Evolutionary conservation across 306 rosid species (phyloP), one percentile per base, ranked within the genome.

Genomic region (Cucumis melo): DNA sequence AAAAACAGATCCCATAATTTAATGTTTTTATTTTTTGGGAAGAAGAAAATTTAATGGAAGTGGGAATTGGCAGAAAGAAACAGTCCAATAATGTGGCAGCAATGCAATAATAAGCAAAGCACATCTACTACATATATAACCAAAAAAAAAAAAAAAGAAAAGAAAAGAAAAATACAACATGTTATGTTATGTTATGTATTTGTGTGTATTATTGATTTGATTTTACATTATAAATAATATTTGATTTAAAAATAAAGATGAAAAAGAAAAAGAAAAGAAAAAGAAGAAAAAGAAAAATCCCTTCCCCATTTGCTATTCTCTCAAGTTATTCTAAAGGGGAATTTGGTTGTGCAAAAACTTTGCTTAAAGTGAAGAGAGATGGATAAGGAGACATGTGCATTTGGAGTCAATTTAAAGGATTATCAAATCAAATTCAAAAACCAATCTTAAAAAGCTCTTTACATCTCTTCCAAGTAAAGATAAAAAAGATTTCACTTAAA

Each of bases 351-450:
- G 55, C n/a, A 68, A 66, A 63, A 44, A 44, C 75, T 44, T 68
- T 68, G 75, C 75, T 68, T 71, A 71, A 71, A 71, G 59, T 15
- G 42, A 24, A 32, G 67, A 21, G 55, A 48, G 38, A 68, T 68
- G 74, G 56, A 68, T 42, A 68, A 68, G 57, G 19, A 68, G 39
- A 71, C 59, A 71, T 71, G 76, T 71, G 76, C 24, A 38, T 0
- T 6, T 70, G 23, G 75, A 48, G 42, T 71, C 76, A 44, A 68
- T 44, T 67, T 4, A 67, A 67, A 67, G 74, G 54, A n/a, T 67
- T 10, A 38, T 32, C 3, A 39, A 66, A 36, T 34, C 19, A 1
- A 39, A 8, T 66, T 44, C 34, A 68, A 1, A 68, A 20, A n/a
- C 74, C 5, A 68, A 48, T 65, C 13, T 66, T 41, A 66, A 39